These are phyloP conservation scores for Coemansia sp. DNA, from an alignment of 192 early-diverging fungal genomes.

Conservation along the genomic window DNA sequence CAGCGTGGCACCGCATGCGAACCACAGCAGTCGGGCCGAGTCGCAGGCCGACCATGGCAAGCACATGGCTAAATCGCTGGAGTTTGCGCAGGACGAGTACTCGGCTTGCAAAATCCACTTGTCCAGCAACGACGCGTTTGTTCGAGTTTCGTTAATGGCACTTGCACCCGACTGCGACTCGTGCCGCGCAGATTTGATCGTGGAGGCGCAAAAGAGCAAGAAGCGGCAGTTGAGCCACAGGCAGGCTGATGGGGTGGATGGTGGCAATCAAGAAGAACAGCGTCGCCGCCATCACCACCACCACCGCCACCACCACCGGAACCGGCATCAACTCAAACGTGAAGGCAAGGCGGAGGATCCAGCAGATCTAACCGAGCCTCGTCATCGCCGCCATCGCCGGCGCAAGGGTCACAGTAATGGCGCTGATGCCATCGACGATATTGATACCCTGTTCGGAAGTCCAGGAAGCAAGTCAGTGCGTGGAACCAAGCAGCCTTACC, in stretches of 20 bases:
- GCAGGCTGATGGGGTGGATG: slow-evolving; percentile 1
- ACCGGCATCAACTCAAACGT: neutral
- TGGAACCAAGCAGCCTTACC: neutral
- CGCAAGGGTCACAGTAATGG: slow-evolving; percentile 8
- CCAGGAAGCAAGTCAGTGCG: slow-evolving; percentile 4
- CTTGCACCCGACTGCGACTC: slow-evolving; percentile 44
- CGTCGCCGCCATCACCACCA: slow-evolving; percentile 15
- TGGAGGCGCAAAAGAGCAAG: slow-evolving; percentile 28
- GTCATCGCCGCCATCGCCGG: slow-evolving; percentile 19
- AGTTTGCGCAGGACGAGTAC: slow-evolving; percentile 39
- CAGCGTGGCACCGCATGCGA: neutral
- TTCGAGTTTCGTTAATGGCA: slow-evolving; percentile 49
- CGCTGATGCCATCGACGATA: slow-evolving; percentile 28
- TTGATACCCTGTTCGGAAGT: slow-evolving; percentile 22
- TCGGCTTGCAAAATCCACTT: slow-evolving; percentile 38
- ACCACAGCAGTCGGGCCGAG: neutral
- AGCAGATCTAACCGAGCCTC: neutral
- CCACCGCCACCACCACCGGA: neutral
- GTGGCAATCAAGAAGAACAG: neutral
- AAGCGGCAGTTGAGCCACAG: slow-evolving; percentile 34
- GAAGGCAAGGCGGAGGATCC: neutral
- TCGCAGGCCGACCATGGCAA: slow-evolving; percentile 1
- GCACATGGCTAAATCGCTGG: slow-evolving; percentile 13
- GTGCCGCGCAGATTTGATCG: slow-evolving; percentile 21
- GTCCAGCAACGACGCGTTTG: slow-evolving; percentile 33